These are phyloP conservation scores for Arachis stenosperma DNA, from an alignment of 306 rosid genomes.

Conservation along the genomic window DNA sequence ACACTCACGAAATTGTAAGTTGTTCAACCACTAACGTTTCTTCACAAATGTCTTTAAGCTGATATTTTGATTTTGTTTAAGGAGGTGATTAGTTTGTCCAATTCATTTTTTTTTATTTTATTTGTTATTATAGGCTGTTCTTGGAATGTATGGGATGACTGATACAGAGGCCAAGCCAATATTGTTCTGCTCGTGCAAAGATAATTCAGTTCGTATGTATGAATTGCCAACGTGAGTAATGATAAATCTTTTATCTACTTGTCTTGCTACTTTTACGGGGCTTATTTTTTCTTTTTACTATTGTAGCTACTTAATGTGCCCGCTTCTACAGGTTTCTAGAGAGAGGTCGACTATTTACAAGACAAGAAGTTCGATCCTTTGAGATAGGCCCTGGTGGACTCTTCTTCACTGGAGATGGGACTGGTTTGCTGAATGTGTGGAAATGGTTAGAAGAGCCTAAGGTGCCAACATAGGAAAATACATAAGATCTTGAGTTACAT, in stretches of 20 bases:
- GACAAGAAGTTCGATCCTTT: slow-evolving; percentile 34
- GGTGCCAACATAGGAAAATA: too few relatives aligned
- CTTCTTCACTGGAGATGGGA: neutral
- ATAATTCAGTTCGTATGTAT: slow-evolving; percentile 49
- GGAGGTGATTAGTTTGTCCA: neutral
- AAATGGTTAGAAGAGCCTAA: too few relatives aligned
- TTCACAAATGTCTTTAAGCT: neutral
- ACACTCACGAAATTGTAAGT: slow-evolving; percentile 39
- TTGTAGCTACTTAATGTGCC: too few relatives aligned
- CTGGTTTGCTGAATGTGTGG: too few relatives aligned
- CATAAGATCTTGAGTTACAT: too few relatives aligned
- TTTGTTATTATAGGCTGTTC: slow-evolving; percentile 43
- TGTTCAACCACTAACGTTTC: neutral
- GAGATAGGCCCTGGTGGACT: slow-evolving; percentile 39
- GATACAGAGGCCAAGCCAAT: too few relatives aligned
- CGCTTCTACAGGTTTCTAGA: too few relatives aligned
- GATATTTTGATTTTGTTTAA: neutral
- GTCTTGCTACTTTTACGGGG: too few relatives aligned
- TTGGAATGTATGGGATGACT: neutral
- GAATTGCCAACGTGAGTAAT: slow-evolving; percentile 59
- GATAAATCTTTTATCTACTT: neutral
- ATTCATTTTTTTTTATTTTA: neutral
- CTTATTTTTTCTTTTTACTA: too few relatives aligned
- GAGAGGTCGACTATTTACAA: slow-evolving; percentile 35
- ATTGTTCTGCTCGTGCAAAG: slow-evolving; percentile 37